Conservation (phyloP, 257 asterid genomes). For the Nicotiana undulata region DNA sequence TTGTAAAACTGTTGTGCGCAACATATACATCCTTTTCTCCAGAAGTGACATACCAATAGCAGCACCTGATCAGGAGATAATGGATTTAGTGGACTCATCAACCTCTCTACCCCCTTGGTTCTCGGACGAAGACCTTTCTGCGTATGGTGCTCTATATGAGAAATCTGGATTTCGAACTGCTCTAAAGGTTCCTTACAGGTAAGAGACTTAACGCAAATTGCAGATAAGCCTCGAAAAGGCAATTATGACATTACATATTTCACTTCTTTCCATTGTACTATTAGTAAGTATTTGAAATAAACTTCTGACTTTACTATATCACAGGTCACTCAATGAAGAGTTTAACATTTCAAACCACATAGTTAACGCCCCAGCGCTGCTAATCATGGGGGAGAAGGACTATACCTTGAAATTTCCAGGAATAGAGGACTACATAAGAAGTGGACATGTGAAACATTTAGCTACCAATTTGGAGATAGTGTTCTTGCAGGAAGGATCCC, state of each 20-base stretch:
- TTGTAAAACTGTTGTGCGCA: slow-evolving; percentile 36
- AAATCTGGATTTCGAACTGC: slow-evolving; percentile 44
- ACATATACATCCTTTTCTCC: slow-evolving; percentile 43
- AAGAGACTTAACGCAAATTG: not conserved
- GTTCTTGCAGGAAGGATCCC: slow-evolving; percentile 51
- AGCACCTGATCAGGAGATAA: slow-evolving; percentile 32
- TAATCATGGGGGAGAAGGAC: slow-evolving; percentile 58
- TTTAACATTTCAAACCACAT: slow-evolving; percentile 13
- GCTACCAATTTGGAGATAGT: slow-evolving; percentile 48
- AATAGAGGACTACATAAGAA: slow-evolving; percentile 36
- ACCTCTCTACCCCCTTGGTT: slow-evolving; percentile 44
- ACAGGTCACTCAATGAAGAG: slow-evolving; percentile 16
- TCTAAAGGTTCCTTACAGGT: slow-evolving; percentile 47
- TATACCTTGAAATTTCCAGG: slow-evolving; percentile 45
- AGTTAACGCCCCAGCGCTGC: slow-evolving; percentile 35
- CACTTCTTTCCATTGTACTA: not conserved
- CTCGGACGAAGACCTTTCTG: slow-evolving; percentile 36
- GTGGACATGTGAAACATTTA: slow-evolving; percentile 29
- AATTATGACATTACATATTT: too few relatives aligned
- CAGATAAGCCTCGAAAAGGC: too few relatives aligned
- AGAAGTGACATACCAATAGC: slow-evolving; percentile 40
- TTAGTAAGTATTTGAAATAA: not conserved
- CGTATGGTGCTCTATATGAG: slow-evolving; percentile 28
- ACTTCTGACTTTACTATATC: not conserved
- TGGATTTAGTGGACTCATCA: slow-evolving; percentile 46